A percentile compares a stretch with the other conserved stretches of the same genome.
phyloP scores from a whole-genome alignment of 2,329 filamentous ascomycete species.

The Bertia moriformis region DNA sequence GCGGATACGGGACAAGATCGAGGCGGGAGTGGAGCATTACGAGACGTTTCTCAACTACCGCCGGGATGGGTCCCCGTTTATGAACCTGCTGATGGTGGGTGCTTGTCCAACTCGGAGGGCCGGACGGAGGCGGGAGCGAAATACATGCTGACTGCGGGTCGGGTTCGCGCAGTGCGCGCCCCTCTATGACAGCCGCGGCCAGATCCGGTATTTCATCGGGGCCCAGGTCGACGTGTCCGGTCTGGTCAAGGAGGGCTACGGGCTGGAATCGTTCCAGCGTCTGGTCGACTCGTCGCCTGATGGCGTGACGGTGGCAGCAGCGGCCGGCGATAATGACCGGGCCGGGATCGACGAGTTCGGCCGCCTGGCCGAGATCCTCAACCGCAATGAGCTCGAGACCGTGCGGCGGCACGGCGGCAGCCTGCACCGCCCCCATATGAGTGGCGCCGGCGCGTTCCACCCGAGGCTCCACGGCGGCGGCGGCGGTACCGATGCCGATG shows the following conservation, averaged over 20 bases:
- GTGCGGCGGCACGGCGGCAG: slow-evolving; percentile 48
- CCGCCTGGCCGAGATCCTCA: slow-evolving; percentile 57
- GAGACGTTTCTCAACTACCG: slow-evolving; percentile 26
- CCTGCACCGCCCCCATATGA: slow-evolving; percentile 37
- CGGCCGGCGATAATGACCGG: slow-evolving; percentile 3
- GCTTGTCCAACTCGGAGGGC: too few species aligned
- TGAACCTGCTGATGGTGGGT: slow-evolving; percentile 14
- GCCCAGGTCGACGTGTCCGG: slow-evolving; percentile 30
- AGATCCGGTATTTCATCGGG: slow-evolving; percentile 14
- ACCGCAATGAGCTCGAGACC: slow-evolving; percentile 47
- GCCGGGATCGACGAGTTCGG: slow-evolving; percentile 31
- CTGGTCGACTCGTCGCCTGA: slow-evolving; percentile 19
- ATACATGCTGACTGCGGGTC: neutral
- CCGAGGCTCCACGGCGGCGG: too few species aligned
- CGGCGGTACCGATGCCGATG: slow-evolving; percentile 15
- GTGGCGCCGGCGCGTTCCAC: slow-evolving; percentile 26
- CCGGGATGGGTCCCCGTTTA: slow-evolving; percentile 13
- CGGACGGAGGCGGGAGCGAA: neutral
- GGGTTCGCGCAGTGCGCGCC: slow-evolving; percentile 8
- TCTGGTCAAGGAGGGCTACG: slow-evolving; percentile 43
- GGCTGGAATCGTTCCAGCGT: slow-evolving; percentile 39
- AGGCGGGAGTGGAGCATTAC: slow-evolving; percentile 20
- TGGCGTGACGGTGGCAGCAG: slow-evolving; percentile 8
- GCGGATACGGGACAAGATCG: slow-evolving; percentile 17
- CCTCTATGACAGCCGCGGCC: slow-evolving; percentile 13